Evolutionary conservation across 73 alveolate species (phyloP), one percentile per base, ranked within the genome.

Genomic region (Uronychia binucleata): DNA sequence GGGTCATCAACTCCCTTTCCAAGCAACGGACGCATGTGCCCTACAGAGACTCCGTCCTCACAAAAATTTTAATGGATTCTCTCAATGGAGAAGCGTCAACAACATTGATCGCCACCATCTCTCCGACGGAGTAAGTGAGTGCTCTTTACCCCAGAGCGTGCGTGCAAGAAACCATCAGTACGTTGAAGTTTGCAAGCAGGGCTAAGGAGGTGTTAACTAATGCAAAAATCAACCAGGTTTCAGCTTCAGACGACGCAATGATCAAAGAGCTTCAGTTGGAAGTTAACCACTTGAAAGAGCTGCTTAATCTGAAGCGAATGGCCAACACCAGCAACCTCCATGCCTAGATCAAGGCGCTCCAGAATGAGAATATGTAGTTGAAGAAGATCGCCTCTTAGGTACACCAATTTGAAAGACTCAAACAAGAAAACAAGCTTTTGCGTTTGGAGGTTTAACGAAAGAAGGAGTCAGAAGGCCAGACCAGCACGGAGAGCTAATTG

Each of bases 71-170:
- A 27, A 84, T 93, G 79, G 99, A 97, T 86, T 88, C 97, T 59
- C 80, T 97, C 27, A 98, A 98, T 58, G 99, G 99, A 25, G 96
- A 96, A 86, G 88, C 97, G 19, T 57, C 59, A 74, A 90, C 97
- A 0, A 30, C n/a, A 25, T 32, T 95, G 29, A 77, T 77, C 1
- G 84, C 75, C 28, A 77, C 84, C 1, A 75, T 77, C 1, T 77
- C 84, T 0, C 67, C 67, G 27, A 25, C 75, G 26, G 31, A 32
- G 67, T n/a, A n/a, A n/a, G n/a, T n/a, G n/a, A n/a, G n/a, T 46
- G 19, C 67, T 46, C 67, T 46, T 11, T 46, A 5, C 67, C 5
- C 67, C 67, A 81, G 79, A 28, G 33, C 84, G 67, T 57, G 86
- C 83, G 1, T 82, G 27, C 30, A 80, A 34, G 78, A 88, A 88